Base-by-base conservation (phyloP, 2,329 filamentous ascomycete genomes). In the Chalaropsis ovoidea region DNA sequence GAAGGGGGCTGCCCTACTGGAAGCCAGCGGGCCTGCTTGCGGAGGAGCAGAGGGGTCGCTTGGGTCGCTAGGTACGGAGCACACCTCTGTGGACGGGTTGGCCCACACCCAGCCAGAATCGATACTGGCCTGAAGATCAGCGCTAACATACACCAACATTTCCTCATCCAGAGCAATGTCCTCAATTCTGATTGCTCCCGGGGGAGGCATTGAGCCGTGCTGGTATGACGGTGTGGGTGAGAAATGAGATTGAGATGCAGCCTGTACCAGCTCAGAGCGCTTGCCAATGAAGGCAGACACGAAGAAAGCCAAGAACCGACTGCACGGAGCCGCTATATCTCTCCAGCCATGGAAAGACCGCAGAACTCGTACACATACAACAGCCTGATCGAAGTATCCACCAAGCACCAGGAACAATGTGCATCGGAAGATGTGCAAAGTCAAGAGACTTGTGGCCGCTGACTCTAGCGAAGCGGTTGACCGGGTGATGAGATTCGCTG, bases 371-470 rank as follows among this genome's bases (percentile, higher is more conserved):
- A 93, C 80, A 70, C 92, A 90, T 1, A 84, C 82, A 11, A 86
- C 75, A 0, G 93, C 92, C 1, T 86, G 81, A 3, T 87, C 83
- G 72, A 87, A 88, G 63, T 90, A 86, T 52, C 86, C 86, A 0
- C 84, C 82, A 63, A 95, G 83, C 24, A 93, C 82, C 3, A 96
- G 79, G 66, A 96, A 85, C 0, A 97, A 80, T 1, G 88, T 82
- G 71, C 88, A 95, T 24, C 93, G 87, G 84, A 95, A 96, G 56
- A 96, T 80, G 73, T 97, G 94, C 15, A 84, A 85, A 66, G 90
- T 88, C 8, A 95, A 79, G 70, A 93, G 83, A 3, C 87, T 84
- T 1, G 87, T 90, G 2, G 90, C 85, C 11, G 86, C 83, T 42
- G 85, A 82, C 3, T 83, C 81, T 0, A 91, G 78, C 10, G 82